These are phyloP conservation scores for Edaphochlamys debaryana DNA, from an alignment of 139 green algal species.

Conservation along the genomic window DNA sequence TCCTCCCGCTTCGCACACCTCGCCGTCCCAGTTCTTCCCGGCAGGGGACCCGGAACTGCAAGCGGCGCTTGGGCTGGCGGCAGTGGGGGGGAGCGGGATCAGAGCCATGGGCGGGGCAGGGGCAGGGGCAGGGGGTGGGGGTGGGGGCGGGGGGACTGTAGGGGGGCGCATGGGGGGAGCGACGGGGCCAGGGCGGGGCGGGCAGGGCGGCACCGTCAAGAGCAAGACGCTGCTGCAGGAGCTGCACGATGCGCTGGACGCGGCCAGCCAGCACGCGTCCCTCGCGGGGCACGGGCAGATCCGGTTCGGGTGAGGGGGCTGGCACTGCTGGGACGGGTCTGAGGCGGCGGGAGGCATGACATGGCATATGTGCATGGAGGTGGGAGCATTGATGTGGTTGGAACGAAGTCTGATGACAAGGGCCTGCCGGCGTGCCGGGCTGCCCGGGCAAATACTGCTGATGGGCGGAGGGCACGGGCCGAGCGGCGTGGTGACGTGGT, in stretches of 20 bases:
- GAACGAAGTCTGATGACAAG: too few relatives aligned
- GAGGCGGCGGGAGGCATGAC: neutral
- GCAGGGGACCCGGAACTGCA: too few relatives aligned
- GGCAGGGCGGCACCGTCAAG: neutral
- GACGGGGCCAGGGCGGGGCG: too few relatives aligned
- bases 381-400: neutral
- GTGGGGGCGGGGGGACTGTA: neutral
- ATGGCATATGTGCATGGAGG: too few relatives aligned
- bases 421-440: too few relatives aligned
- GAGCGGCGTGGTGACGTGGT: too few relatives aligned
- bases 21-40: too few relatives aligned
- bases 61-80: too few relatives aligned
- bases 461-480: too few relatives aligned
- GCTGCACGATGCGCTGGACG: conserved; percentile 10
- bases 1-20: too few relatives aligned
- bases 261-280: neutral
- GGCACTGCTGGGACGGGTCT: neutral
- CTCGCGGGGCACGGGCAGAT: conserved; percentile 35
- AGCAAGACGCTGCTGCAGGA: conserved; percentile 32
- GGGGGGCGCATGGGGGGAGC: too few relatives aligned
- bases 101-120: neutral
- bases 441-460: too few relatives aligned
- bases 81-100: neutral
- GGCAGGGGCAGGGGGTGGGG: neutral
- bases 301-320: conserved; percentile 9